These are phyloP conservation scores for Naumovozyma dairenensis DNA, from an alignment of 805 yeast genomes.

Conservation along the genomic window DNA sequence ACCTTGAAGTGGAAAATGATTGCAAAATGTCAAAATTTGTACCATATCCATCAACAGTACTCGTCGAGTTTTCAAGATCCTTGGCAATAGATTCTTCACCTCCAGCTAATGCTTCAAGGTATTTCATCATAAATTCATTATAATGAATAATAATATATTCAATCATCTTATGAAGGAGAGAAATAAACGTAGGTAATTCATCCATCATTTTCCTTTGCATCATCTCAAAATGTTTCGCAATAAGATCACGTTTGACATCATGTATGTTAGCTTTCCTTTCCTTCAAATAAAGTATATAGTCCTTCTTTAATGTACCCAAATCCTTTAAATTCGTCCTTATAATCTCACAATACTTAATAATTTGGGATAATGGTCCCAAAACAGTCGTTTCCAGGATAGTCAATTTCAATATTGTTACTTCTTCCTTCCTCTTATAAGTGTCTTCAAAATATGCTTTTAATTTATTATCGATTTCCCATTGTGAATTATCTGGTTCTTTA, in stretches of 20 bases:
- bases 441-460: conserved; percentile 22
- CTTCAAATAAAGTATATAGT: conserved; percentile 24
- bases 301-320: conserved; percentile 26
- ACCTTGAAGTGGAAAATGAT: conserved; percentile 24
- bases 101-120: conserved; percentile 28
- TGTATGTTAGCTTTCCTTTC: conserved; percentile 15
- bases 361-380: conserved; percentile 20
- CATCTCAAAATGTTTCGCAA: conserved; percentile 22
- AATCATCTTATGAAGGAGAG: conserved; percentile 6
- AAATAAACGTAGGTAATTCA: conserved; percentile 26
- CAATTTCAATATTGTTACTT: conserved; percentile 20
- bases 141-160: conserved; percentile 18
- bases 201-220: conserved; percentile 22
- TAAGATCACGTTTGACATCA: conserved; percentile 21
- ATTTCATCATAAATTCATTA: conserved; percentile 16
- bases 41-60: conserved; percentile 14
- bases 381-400: conserved; percentile 22
- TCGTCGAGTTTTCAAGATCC: conserved; percentile 15
- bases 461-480: conserved; percentile 4
- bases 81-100: conserved; percentile 19
- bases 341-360: conserved; percentile 18
- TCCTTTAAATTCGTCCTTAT: conserved; percentile 24
- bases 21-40: conserved; percentile 33
- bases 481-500: conserved; percentile 11
- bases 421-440: conserved; percentile 21